Base-by-base conservation (phyloP, 176 grass and related monocot genomes). In the Triticum timopheevii region DNA sequence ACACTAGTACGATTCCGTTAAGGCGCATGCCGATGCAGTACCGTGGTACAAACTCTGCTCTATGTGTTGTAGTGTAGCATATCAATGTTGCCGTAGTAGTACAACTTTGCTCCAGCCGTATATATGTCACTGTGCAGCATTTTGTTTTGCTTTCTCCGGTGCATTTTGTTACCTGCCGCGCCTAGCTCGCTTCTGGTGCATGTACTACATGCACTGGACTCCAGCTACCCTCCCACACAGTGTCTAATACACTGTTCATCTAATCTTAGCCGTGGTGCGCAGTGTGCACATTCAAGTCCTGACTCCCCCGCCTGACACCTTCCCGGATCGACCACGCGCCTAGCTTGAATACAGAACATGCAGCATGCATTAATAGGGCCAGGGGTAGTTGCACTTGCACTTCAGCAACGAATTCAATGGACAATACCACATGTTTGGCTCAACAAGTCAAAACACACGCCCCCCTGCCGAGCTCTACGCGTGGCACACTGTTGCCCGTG, bases 281-380 rank as follows among this genome's bases (percentile, higher is more conserved):
- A 54, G 50, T 19, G 50, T 28, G 27, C 20, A 62, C 69, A 64
- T 67, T 52, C 22, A 77, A 63, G 76, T 84, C 70, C 36, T 33
- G 40, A 22, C 47, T 54, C 30, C 25, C 20, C 4, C 36, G 0
- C 13, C 49, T 52, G 50, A 54, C 65, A 72, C 39, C 62, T 22
- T 50, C 13, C 85, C 15, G 10, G 67, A 69, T 76, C 47, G 73
- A 76, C 3, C 20, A 22, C 54, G 33, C 76, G 38, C 4, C 50
- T 54, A 54, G 20, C 67, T 65, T 87, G 23, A 80, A 87, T 73
- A 28, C 20, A 23, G 20, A 77, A 74, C 78, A 72, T 81, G 77
- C 78, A 36, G 28, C 17, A 35, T 19, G 24, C 84, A 86, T 44
- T 59, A 79, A 79, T 64, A 16, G 65, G 8, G 76, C 16, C 23